Conservation (phyloP, 139 green algal genomes). For the Tetradesmus lagerheimii region DNA sequence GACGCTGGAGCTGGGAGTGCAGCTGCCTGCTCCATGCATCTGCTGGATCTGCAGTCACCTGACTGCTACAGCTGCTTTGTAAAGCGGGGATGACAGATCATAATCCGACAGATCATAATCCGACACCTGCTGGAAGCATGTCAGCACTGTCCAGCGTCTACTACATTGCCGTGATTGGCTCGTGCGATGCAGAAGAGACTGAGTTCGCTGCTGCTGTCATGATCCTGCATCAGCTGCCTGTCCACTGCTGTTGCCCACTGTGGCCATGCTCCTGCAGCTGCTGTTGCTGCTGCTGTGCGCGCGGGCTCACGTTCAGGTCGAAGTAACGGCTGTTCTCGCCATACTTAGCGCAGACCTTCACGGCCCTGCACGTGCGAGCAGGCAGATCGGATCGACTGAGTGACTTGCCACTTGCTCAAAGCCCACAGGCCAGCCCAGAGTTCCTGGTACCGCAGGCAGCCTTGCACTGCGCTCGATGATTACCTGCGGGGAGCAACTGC, state of each 20-base stretch:
- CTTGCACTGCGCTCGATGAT: not conserved
- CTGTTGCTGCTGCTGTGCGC: not conserved
- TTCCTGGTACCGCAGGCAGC: not conserved
- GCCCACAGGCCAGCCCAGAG: not conserved
- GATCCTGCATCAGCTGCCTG: not conserved
- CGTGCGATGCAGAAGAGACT: not conserved
- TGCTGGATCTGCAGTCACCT: not conserved
- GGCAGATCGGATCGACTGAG: not conserved
- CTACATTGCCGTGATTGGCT: not conserved
- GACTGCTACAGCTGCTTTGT: not conserved
- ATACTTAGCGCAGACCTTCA: conserved; percentile 83
- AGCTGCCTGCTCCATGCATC: not conserved
- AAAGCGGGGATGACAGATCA: no score
- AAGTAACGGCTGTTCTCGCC: conserved; percentile 90
- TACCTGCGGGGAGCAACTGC: conserved; percentile 35
- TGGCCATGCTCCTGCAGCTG: not conserved
- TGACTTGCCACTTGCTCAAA: not conserved
- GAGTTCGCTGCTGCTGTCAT: not conserved
- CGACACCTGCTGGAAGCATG: not conserved
- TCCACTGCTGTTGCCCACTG: not conserved
- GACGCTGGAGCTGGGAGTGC: not conserved
- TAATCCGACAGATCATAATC: not conserved
- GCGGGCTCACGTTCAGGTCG: conserved; percentile 82
- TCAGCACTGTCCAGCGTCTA: not conserved
- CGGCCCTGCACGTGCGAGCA: conserved; percentile 56